phyloP scores from a whole-genome alignment of 129 eudicot species.

The Gnaphalium uliginosum region DNA sequence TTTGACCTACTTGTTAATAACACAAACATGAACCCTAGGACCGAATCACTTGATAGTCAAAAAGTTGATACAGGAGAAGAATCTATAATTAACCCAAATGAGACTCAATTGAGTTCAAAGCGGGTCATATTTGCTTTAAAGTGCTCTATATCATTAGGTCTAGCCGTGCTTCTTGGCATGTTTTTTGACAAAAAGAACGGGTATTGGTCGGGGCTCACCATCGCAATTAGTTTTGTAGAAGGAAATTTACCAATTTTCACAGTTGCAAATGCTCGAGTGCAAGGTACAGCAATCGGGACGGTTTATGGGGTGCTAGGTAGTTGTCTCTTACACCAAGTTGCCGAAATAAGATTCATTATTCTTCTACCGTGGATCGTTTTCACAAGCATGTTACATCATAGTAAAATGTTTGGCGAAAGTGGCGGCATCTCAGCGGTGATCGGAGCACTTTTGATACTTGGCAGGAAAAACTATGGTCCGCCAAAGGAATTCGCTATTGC shows the following conservation, averaged over 20 bases:
- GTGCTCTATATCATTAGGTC: constrained; percentile 73
- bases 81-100: background rate
- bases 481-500: constrained; percentile 70
- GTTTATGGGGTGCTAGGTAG: constrained; percentile 72
- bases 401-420: constrained; percentile 70
- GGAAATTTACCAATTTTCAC: constrained; percentile 62
- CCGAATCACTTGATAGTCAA: constrained; percentile 4
- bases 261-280: constrained; percentile 67
- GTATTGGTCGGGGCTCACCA: constrained; percentile 84
- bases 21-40: constrained; percentile 29
- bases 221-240: constrained; percentile 71
- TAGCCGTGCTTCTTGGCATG: constrained; percentile 68
- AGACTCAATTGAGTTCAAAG: constrained; percentile 19
- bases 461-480: constrained; percentile 66
- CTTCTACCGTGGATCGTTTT: constrained; percentile 82
- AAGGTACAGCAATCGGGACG: constrained; percentile 92
- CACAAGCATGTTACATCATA: constrained; percentile 68
- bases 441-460: constrained; percentile 76
- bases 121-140: constrained; percentile 55
- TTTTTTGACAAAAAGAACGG: constrained; percentile 59
- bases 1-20: constrained; percentile 41
- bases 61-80: constrained; percentile 15
- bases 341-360: constrained; percentile 49
- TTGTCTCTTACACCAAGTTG: constrained; percentile 42
- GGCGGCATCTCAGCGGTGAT: constrained; percentile 75